Evolutionary conservation across 2,329 filamentous ascomycete genomes (phyloP).

Genomic region (Fusarium secorum): DNA sequence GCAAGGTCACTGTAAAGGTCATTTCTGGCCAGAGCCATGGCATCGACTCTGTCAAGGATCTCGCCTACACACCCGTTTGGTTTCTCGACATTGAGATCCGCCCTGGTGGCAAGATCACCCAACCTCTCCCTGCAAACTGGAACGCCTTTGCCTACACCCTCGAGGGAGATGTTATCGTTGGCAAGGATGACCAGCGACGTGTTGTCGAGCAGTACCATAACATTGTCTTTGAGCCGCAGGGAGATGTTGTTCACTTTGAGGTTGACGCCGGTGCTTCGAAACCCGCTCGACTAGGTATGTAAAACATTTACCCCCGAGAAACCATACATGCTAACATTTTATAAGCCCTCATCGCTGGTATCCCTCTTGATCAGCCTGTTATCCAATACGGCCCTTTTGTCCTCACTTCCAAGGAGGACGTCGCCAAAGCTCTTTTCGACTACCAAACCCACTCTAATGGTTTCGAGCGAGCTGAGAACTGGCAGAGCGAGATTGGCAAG

Average conservation of each 20-base stretch:
- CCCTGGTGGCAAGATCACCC: constrained; percentile 79
- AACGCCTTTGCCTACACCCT: constrained; percentile 90
- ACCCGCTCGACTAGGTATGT: constrained; percentile 56
- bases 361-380: constrained; percentile 80
- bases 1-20: constrained; percentile 82
- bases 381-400: constrained; percentile 90
- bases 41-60: constrained; percentile 84
- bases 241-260: constrained; percentile 76
- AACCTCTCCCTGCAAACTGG: constrained; percentile 81
- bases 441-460: constrained; percentile 78
- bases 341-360: constrained; percentile 75
- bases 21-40: constrained; percentile 87
- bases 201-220: constrained; percentile 80
- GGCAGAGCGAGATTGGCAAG: constrained; percentile 89
- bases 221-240: constrained; percentile 83
- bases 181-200: constrained; percentile 58
- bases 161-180: constrained; percentile 74
- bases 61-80: constrained; percentile 98
- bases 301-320: not conserved
- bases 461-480: constrained; percentile 80
- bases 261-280: constrained; percentile 72
- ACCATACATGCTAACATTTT: not conserved
- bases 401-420: constrained; percentile 73
- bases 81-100: constrained; percentile 82
- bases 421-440: constrained; percentile 79